These are phyloP conservation scores for Castanea mollissima DNA, from an alignment of 306 rosid species.

Conservation along the genomic window DNA sequence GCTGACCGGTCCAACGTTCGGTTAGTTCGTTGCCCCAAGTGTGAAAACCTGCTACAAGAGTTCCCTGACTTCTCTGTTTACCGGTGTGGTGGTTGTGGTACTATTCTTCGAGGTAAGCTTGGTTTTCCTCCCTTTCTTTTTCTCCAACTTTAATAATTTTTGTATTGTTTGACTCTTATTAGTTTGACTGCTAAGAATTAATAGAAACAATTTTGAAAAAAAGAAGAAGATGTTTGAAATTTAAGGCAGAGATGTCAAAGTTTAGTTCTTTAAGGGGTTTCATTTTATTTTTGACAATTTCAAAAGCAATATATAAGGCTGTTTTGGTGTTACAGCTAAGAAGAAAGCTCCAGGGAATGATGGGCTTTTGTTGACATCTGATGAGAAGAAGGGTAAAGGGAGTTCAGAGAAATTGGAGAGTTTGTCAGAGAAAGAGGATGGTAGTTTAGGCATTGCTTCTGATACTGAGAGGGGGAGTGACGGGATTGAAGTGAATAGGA, in stretches of 20 bases:
- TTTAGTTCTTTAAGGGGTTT: not conserved
- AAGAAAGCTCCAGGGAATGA: conserved; percentile 18
- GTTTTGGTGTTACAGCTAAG: conserved; percentile 32
- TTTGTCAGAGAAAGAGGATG: conserved; percentile 26
- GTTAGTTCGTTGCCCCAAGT: conserved; percentile 37
- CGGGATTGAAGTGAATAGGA: conserved; percentile 23
- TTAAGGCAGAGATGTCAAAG: not conserved
- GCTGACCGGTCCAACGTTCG: conserved; percentile 25
- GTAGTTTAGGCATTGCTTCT: conserved; percentile 13
- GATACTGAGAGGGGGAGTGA: conserved; percentile 23
- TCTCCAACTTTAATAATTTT: not conserved
- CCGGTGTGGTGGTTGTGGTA: conserved; percentile 39
- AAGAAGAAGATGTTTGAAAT: not conserved
- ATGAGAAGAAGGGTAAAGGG: conserved; percentile 16
- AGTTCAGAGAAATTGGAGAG: conserved; percentile 24
- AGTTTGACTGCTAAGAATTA: conserved; percentile 18
- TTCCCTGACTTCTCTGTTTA: conserved; percentile 25
- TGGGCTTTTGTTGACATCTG: conserved; percentile 8
- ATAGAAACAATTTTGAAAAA: not conserved
- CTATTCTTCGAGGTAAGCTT: conserved; percentile 35
- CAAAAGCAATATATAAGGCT: conserved; percentile 1
- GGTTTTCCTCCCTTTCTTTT: not conserved
- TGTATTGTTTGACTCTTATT: not conserved
- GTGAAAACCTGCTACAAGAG: conserved; percentile 29
- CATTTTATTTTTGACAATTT: not conserved